Evolutionary conservation across 2,329 filamentous ascomycete genomes (phyloP), one percentile per base, ranked within the genome.

Genomic region (Cladosporium sp.): DNA sequence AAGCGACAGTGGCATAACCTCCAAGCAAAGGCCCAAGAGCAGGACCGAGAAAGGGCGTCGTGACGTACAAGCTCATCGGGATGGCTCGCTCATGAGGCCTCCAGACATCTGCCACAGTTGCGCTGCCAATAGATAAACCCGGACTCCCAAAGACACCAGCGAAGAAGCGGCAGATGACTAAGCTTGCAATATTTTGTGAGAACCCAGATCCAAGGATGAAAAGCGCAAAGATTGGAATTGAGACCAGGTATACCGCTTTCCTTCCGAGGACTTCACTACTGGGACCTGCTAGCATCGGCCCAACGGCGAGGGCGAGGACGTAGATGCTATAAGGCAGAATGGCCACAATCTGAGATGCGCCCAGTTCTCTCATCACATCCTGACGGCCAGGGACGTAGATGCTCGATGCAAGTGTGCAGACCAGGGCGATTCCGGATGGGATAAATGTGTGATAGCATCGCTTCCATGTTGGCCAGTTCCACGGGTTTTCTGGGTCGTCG

Each of bases 141-240:
- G 63, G 89, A 81, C 40, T 86, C 25, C 87, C 88, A 61, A 88
- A 88, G 69, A 87, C 69, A 0, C 89, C 87, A 49, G 89, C 89
- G 65, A 91, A 89, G 75, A 93, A 85, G 2, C 85, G 75, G 24
- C 83, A 73, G 8, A 85, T 69, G 49, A 78, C 76, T 2, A 88
- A 63, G 0, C 74, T 76, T 0, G 71, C 78, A 15, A 86, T 80
- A 32, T 69, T 77, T 20, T 77, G 73, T 0, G 79, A 75, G 34
- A 83, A 75, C 0, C 79, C 83, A 0, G 78, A 77, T 2, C 83
- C 84, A 1, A 86, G 65, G 0, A 78, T 80, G 65, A 86, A 87
- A 0, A 85, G 64, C 2, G 77, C 75, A 3, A 80, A 81, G 0
- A 82, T 62, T 0, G 78, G 76, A 1, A 78, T 67, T 0, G 75